A percentile compares a stretch with the other conserved stretches of the same genome.
phyloP scores from a whole-genome alignment of 495 filamentous ascomycete genomes.

The Aspergillus hancockii region DNA sequence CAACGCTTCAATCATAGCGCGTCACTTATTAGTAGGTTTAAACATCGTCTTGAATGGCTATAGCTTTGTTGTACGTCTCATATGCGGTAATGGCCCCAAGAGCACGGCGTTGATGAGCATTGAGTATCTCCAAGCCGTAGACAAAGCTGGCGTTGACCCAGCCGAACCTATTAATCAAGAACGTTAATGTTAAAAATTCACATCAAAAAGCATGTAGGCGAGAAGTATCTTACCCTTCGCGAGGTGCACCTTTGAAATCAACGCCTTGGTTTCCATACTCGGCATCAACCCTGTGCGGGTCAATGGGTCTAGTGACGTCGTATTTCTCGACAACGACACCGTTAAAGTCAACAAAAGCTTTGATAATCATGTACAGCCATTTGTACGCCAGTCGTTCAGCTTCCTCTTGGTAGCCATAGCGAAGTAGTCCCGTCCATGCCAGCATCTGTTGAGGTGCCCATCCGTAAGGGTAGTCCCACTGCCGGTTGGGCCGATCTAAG shows the following conservation, averaged over 20 bases:
- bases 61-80: slow-evolving; percentile 60
- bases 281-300: slow-evolving; percentile 89
- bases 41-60: slow-evolving; percentile 30
- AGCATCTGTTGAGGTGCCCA: slow-evolving; percentile 99
- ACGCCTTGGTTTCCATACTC: slow-evolving; percentile 97
- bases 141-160: slow-evolving; percentile 99
- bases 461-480: slow-evolving; percentile 98
- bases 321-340: slow-evolving; percentile 98
- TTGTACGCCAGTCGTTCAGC: slow-evolving; percentile 87
- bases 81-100: slow-evolving; percentile 82
- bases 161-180: slow-evolving; percentile 67
- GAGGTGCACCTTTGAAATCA: slow-evolving; percentile 90
- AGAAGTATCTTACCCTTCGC: slow-evolving; percentile 77
- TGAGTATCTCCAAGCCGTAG: slow-evolving; percentile 81
- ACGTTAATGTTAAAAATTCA: slow-evolving; percentile 1
- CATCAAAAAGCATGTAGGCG: slow-evolving; percentile 6
- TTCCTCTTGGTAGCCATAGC: slow-evolving; percentile 88
- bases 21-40: not conserved
- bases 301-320: slow-evolving; percentile 85
- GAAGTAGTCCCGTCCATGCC: slow-evolving; percentile 86
- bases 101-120: slow-evolving; percentile 80
- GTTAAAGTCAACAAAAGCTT: slow-evolving; percentile 96
- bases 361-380: slow-evolving; percentile 97
- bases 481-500: slow-evolving; percentile 83
- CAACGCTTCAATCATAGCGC: not conserved